These are phyloP conservation scores for Ophiostoma novo-ulmi DNA, from an alignment of 2,329 filamentous ascomycete species.

Conservation along the genomic window DNA sequence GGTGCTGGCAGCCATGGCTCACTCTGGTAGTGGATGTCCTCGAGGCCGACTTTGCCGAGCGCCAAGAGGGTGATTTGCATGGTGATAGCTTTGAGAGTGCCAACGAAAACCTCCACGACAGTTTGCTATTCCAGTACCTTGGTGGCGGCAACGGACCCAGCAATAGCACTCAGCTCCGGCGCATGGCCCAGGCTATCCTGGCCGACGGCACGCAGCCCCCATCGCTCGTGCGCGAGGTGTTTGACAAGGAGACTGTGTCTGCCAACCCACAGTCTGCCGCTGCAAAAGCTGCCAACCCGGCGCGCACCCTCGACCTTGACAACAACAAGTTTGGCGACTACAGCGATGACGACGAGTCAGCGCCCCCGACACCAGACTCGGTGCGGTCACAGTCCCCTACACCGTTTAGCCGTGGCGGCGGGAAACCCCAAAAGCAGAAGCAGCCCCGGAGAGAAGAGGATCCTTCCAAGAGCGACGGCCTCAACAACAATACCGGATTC, in stretches of 20 bases:
- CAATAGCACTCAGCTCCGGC: constrained; percentile 44
- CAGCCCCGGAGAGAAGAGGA: constrained; percentile 12
- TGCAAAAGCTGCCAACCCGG: background rate
- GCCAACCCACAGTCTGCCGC: background rate
- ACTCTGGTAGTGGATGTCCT: constrained; percentile 73
- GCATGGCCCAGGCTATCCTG: constrained; percentile 62
- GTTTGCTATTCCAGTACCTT: constrained; percentile 59
- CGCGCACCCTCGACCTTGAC: constrained; percentile 42
- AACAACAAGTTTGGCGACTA: constrained; percentile 58
- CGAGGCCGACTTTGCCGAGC: constrained; percentile 62
- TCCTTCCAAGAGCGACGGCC: constrained; percentile 18
- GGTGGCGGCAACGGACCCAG: constrained; percentile 41
- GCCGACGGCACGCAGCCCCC: constrained; percentile 50
- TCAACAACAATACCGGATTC: constrained; percentile 32
- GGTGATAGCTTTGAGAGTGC: constrained; percentile 30
- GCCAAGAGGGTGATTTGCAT: constrained; percentile 37
- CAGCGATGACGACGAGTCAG: constrained; percentile 52
- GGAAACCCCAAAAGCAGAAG: constrained; percentile 35
- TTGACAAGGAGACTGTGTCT: constrained; percentile 54
- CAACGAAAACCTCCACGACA: constrained; percentile 40
- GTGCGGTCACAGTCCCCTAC: constrained; percentile 45
- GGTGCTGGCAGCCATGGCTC: constrained; percentile 74
- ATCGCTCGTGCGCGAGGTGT: constrained; percentile 41
- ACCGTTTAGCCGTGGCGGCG: constrained; percentile 26
- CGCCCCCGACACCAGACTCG: constrained; percentile 44